Evolutionary conservation across 2,329 filamentous ascomycete genomes (phyloP).

Genomic region (Zymoseptoria ardabiliae): DNA sequence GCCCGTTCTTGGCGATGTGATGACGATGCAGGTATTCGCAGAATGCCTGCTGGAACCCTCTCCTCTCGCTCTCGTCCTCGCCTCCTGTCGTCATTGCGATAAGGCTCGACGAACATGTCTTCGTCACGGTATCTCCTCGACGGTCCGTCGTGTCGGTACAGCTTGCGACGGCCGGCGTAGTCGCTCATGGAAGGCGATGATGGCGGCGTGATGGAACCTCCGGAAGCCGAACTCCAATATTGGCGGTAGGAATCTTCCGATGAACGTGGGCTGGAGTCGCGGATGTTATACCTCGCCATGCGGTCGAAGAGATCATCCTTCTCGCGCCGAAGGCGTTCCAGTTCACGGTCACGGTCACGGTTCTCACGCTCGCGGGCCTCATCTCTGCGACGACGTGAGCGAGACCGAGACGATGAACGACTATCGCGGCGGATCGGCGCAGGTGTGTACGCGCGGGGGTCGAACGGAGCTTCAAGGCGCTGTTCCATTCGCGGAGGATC

Average conservation of each 20-base stretch:
- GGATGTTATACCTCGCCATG: constrained; percentile 3
- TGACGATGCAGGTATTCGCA: neutral
- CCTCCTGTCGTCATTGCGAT: neutral
- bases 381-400: neutral
- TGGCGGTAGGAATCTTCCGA: constrained; percentile 5
- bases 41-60: neutral
- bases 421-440: neutral
- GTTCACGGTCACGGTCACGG: neutral
- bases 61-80: neutral
- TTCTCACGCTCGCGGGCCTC: constrained; percentile 2
- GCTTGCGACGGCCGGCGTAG: neutral
- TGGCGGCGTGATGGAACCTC: constrained; percentile 5
- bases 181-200: neutral
- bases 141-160: neutral
- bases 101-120: neutral
- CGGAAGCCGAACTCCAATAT: neutral
- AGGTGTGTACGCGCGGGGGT: constrained; percentile 1
- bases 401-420: neutral
- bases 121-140: neutral
- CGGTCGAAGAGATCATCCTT: constrained; percentile 2
- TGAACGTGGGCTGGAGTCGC: neutral
- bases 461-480: neutral
- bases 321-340: neutral
- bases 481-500: neutral
- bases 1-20: neutral